These are phyloP conservation scores for Didymella glomerata DNA, from an alignment of 2,329 filamentous ascomycete genomes.

Conservation along the genomic window DNA sequence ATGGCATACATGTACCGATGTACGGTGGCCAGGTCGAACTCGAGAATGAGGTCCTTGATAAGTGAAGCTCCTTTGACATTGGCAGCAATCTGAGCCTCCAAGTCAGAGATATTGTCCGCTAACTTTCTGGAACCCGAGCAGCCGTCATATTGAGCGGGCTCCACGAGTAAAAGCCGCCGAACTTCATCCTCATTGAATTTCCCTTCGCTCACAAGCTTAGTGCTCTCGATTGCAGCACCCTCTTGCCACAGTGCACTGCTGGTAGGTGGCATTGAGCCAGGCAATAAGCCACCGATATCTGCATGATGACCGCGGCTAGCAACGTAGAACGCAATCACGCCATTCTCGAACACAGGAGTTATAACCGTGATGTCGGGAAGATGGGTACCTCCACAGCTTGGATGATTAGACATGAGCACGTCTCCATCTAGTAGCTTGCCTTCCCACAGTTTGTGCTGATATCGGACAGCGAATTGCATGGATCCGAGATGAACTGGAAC, in stretches of 20 bases:
- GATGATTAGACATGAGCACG: slow-evolving; percentile 54
- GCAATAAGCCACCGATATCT: slow-evolving; percentile 59
- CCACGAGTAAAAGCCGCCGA: slow-evolving; percentile 30
- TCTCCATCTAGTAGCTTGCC: slow-evolving; percentile 52
- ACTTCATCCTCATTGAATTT: slow-evolving; percentile 50
- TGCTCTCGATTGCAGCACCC: slow-evolving; percentile 50
- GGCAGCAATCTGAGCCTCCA: slow-evolving; percentile 45
- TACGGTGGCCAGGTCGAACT: slow-evolving; percentile 46
- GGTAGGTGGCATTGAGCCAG: slow-evolving; percentile 53
- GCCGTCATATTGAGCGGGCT: slow-evolving; percentile 50
- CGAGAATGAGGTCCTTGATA: slow-evolving; percentile 47
- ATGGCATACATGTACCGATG: slow-evolving; percentile 55
- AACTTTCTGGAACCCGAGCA: slow-evolving; percentile 49
- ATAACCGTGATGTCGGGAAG: slow-evolving; percentile 56
- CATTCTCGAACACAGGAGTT: slow-evolving; percentile 61
- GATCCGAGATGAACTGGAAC: slow-evolving; percentile 10
- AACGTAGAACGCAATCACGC: slow-evolving; percentile 69
- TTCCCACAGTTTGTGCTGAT: slow-evolving; percentile 49
- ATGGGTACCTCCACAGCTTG: slow-evolving; percentile 53
- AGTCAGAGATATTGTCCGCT: slow-evolving; percentile 45
- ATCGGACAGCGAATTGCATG: slow-evolving; percentile 41
- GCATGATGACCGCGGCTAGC: slow-evolving; percentile 54
- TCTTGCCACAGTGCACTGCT: slow-evolving; percentile 57
- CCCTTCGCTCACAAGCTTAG: slow-evolving; percentile 36
- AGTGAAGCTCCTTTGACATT: slow-evolving; percentile 46